Evolutionary conservation across 257 asterid genomes (phyloP), one percentile per base, ranked within the genome.

Genomic region (Cynanchum wilfordii): DNA sequence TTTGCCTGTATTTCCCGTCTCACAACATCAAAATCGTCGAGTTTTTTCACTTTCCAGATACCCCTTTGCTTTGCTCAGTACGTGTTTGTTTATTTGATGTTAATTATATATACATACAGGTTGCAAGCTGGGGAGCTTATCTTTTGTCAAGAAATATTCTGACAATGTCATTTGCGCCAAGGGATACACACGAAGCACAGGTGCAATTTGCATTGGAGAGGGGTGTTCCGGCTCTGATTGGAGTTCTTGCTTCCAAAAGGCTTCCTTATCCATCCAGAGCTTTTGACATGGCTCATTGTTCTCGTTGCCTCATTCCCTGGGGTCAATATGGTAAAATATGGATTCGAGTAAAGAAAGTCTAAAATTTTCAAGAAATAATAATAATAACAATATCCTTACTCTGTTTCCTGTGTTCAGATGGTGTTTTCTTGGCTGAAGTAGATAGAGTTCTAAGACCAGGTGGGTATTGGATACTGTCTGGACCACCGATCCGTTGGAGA

Each of bases 301-400:
- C 98, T 5, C 96, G 98, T 49, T 92, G 98, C 86, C 96, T 92
- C 72, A 92, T 92, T 73, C 96, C 98, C 0, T 92, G 98, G 98
- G 96, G 89, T 20, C 89, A 88, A 82, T 57, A 90, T 47, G 94
- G 98, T 92, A 19, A n/a, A n/a, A n/a, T n/a, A n/a, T n/a, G n/a
- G n/a, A n/a, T n/a, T n/a, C n/a, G n/a, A n/a, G n/a, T n/a, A n/a
- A n/a, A 4, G 8, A 45, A 20, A 25, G 30, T 19, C 42, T 16
- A 0, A 3, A 8, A 12, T 20, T 66, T 42, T 1, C 33, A 30
- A 3, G 2, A 33, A 33, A 2, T 33, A 33, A 4, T 42, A 42
- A 42, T 8, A 42, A 7, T 7, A 7, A 42, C 2, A 7, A 8
- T 42, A 42, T 42, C 11, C 4, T 33, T 33, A 33, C 4, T 33